Conservation (phyloP, 2,329 filamentous ascomycete genomes). For the Talaromyces sp. region DNA sequence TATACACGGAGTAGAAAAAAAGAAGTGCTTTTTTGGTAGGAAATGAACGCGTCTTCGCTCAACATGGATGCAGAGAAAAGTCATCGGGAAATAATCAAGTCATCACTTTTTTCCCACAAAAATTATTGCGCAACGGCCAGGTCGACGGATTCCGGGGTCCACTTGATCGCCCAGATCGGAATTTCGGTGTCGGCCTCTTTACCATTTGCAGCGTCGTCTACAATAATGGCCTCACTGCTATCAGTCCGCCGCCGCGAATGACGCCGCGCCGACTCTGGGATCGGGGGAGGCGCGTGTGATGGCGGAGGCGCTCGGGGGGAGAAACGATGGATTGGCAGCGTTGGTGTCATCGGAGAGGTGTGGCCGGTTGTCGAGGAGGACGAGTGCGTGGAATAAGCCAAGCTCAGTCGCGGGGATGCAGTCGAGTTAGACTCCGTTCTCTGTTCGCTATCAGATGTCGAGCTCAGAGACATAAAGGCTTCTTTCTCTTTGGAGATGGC, state of each 20-base stretch:
- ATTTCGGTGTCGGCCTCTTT: constrained; percentile 49
- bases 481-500: constrained; percentile 23
- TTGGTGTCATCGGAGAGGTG: constrained; percentile 36
- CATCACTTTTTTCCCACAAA: background rate
- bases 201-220: constrained; percentile 40
- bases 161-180: constrained; percentile 35
- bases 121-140: constrained; percentile 32
- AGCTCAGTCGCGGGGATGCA: constrained; percentile 27
- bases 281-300: constrained; percentile 24
- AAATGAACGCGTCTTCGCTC: background rate
- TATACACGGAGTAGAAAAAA: background rate
- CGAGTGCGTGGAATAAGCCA: constrained; percentile 31
- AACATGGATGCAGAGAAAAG: background rate
- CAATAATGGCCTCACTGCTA: constrained; percentile 43
- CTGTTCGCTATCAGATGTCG: constrained; percentile 30
- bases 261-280: constrained; percentile 24
- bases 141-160: constrained; percentile 37
- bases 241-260: constrained; percentile 38
- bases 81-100: background rate
- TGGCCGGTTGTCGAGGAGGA: constrained; percentile 31
- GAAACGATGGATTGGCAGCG: constrained; percentile 33
- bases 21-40: background rate
- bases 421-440: constrained; percentile 19
- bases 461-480: constrained; percentile 21
- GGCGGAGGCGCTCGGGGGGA: constrained; percentile 30